These are phyloP conservation scores for Fusarium marasasianum DNA, from an alignment of 2,329 filamentous ascomycete species.

Conservation along the genomic window DNA sequence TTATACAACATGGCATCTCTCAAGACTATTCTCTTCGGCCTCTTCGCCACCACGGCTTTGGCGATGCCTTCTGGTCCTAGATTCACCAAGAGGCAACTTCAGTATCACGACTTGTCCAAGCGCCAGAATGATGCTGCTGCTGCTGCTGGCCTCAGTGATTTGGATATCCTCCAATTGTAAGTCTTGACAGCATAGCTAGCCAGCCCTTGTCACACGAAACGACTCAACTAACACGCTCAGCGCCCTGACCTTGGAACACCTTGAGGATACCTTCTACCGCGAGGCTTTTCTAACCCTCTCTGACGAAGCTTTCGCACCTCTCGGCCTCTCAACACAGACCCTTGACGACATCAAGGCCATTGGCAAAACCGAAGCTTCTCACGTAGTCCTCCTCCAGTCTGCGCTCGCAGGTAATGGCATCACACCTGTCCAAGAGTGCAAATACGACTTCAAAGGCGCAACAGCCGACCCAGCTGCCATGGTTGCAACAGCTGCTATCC, in stretches of 20 bases:
- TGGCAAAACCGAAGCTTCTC: slow-evolving; percentile 67
- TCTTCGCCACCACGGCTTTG: slow-evolving; percentile 56
- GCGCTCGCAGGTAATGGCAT: slow-evolving; percentile 64
- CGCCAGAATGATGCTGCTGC: slow-evolving; percentile 61
- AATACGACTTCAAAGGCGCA: slow-evolving; percentile 78
- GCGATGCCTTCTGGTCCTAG: slow-evolving; percentile 58
- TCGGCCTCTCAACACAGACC: slow-evolving; percentile 45
- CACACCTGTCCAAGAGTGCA: slow-evolving; percentile 73
- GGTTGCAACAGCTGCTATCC: slow-evolving; percentile 73
- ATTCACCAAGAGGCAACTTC: slow-evolving; percentile 55
- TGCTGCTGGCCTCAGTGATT: slow-evolving; percentile 59
- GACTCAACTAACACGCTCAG: slow-evolving; percentile 28
- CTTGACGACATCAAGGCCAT: slow-evolving; percentile 66
- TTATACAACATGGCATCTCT: slow-evolving; percentile 47
- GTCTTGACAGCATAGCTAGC: slow-evolving; percentile 33
- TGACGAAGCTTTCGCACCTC: slow-evolving; percentile 69
- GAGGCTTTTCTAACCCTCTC: slow-evolving; percentile 75
- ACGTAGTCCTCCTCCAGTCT: slow-evolving; percentile 54
- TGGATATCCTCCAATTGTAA: slow-evolving; percentile 69
- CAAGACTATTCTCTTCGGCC: slow-evolving; percentile 56
- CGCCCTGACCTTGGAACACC: slow-evolving; percentile 77
- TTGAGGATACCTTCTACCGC: slow-evolving; percentile 77
- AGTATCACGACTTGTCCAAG: slow-evolving; percentile 58
- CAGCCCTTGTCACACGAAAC: background rate
- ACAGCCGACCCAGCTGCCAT: slow-evolving; percentile 73